Evolutionary conservation across 176 grass and related monocot species (phyloP).

Genomic region (Zoysia pacifica): DNA sequence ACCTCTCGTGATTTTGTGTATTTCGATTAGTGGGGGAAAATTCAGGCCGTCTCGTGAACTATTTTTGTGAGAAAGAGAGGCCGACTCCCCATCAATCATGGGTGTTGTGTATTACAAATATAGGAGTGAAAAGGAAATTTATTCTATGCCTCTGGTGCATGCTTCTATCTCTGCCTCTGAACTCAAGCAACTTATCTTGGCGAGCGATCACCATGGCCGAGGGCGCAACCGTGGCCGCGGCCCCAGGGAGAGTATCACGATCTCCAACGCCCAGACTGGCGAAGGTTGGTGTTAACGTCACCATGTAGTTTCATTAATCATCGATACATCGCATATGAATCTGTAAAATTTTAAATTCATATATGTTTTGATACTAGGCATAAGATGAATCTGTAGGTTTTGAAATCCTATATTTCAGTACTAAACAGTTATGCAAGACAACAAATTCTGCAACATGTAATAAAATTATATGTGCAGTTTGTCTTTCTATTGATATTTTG

Average conservation of each 20-base stretch:
- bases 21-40: slow-evolving; percentile 11
- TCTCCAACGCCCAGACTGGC: slow-evolving; percentile 53
- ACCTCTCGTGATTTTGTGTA: slow-evolving; percentile 16
- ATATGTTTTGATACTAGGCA: background rate
- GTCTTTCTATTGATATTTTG: background rate
- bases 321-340: background rate
- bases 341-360: background rate
- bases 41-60: slow-evolving; percentile 19
- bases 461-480: no score
- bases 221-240: slow-evolving; percentile 47
- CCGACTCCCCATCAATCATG: slow-evolving; percentile 33
- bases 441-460: background rate
- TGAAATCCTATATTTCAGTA: background rate
- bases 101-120: slow-evolving; percentile 72
- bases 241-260: slow-evolving; percentile 42
- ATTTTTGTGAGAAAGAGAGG: slow-evolving; percentile 21
- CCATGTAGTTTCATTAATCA: slow-evolving; percentile 7
- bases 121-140: slow-evolving; percentile 61
- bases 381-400: background rate
- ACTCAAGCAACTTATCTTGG: slow-evolving; percentile 57
- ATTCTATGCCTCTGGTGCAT: slow-evolving; percentile 42
- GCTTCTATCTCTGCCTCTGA: slow-evolving; percentile 47
- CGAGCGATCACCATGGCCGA: slow-evolving; percentile 29
- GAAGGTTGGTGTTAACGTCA: slow-evolving; percentile 53
- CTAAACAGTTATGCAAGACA: background rate